A percentile compares a stretch with the other conserved stretches of the same genome.
Evolutionary conservation across 225 moss, liverwort and hornwort genomes (phyloP).

Genomic region (Physcomitrellopsis africana): DNA sequence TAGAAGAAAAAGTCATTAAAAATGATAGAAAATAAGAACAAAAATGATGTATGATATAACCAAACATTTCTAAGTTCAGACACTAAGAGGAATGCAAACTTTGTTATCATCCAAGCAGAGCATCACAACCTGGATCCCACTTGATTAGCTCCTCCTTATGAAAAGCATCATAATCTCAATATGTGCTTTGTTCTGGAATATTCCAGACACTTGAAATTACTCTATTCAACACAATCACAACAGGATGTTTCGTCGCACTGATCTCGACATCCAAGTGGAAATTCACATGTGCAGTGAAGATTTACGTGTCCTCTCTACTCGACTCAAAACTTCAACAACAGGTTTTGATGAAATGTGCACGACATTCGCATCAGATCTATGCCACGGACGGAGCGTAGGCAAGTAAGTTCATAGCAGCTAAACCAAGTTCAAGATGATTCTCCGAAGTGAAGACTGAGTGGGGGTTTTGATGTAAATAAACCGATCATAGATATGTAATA

Average conservation of each 20-base stretch:
- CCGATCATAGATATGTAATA: slow-evolving; percentile 20
- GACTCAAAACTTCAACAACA: slow-evolving; percentile 3
- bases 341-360: slow-evolving; percentile 12
- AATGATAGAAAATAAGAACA: no score
- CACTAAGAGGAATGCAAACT: no score
- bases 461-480: slow-evolving; percentile 15
- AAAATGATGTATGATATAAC: no score
- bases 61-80: no score
- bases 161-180: slow-evolving; percentile 14
- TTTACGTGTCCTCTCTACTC: background rate
- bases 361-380: slow-evolving; percentile 16
- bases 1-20: no score
- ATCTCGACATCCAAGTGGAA: slow-evolving; percentile 1
- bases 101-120: no score
- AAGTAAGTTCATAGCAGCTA: slow-evolving; percentile 1
- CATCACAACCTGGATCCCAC: background rate
- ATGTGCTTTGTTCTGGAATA: background rate
- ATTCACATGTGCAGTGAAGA: background rate
- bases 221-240: slow-evolving; percentile 27
- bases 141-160: background rate
- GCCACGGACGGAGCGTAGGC: background rate
- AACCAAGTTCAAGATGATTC: slow-evolving; percentile 7
- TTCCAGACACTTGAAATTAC: slow-evolving; percentile 14
- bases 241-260: slow-evolving; percentile 9
- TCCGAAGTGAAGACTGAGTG: slow-evolving; percentile 12